Conservation (phyloP, 2,329 filamentous ascomycete genomes). For the Alternaria longipes region DNA sequence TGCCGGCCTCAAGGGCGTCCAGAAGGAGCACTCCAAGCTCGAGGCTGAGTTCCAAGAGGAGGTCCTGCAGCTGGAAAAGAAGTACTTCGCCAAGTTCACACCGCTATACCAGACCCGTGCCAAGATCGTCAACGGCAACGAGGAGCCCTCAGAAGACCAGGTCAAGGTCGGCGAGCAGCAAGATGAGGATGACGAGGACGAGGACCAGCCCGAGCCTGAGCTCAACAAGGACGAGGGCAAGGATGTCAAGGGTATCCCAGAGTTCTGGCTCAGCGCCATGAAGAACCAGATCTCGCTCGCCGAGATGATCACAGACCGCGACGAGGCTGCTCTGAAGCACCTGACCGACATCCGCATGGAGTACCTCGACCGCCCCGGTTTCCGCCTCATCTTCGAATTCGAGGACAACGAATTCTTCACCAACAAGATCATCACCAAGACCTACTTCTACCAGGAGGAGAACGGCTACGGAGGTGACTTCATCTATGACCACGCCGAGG, state of each 20-base stretch:
- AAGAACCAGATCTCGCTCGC: conserved; percentile 98
- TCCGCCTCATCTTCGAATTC: conserved; percentile 98
- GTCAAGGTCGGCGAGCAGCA: conserved; percentile 81
- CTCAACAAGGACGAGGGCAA: conserved; percentile 66
- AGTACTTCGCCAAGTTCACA: conserved; percentile 99
- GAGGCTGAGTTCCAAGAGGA: conserved; percentile 99
- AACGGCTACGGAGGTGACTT: conserved; percentile 98
- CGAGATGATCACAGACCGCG: conserved; percentile 98
- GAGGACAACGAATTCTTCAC: conserved; percentile 94
- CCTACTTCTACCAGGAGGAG: conserved; percentile 99
- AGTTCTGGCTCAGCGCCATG: conserved; percentile 99
- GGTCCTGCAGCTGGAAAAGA: conserved; percentile 97
- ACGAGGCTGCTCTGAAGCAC: conserved; percentile 91
- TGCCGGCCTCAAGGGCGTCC: conserved; percentile 93
- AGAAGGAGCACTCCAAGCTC: conserved; percentile 98
- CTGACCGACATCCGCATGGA: conserved; percentile 97
- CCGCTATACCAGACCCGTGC: conserved; percentile 96
- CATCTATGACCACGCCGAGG: conserved; percentile 99
- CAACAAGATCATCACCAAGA: conserved; percentile 97
- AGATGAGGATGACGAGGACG: conserved; percentile 66
- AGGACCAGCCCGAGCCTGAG: conserved; percentile 62
- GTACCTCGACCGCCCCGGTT: conserved; percentile 97
- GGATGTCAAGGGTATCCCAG: conserved; percentile 82
- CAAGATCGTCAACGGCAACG: conserved; percentile 85
- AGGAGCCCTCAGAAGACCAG: conserved; percentile 88